Base-by-base conservation (phyloP, 2,329 filamentous ascomycete species). In the Ascochyta fabae region DNA sequence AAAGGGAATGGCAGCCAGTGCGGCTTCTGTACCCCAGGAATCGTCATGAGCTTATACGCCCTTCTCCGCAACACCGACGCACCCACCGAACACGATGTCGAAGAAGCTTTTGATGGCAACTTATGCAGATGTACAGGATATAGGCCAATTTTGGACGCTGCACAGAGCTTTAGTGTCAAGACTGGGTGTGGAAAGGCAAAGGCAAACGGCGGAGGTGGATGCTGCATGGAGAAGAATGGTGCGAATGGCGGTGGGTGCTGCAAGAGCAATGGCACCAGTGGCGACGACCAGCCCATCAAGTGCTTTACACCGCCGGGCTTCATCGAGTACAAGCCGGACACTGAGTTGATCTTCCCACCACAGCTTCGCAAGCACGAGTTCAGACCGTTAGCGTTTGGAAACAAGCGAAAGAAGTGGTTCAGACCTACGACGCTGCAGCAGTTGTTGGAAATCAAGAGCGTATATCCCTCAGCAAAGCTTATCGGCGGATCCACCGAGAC, bases 21-120 rank as follows among this genome's bases (percentile, higher is more conserved):
- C 74, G 88, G 93, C 1, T 99, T 99, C 78, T 99, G 95, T 71
- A 98, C 95, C 0, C 95, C 95, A 4, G 95, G 95, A 2, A 98
- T 99, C 68, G 93, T 98, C 60, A 98, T 98, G 87, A 97, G 93
- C 74, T 77, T 98, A 52, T 99, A 99, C 75, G 95, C 95, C 6
- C 82, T 98, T 40, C 81, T 99, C 29, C 85, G 95, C 56, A 98
- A 98, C 70, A 90, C 93, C 63, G 82, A 87, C 4, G 82, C 83
- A 19, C 93, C 94, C 0, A 88, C 86, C 3, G 86, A 94, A 68
- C 86, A 91, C 64, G 91, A 96, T 27, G 84, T 98, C 31, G 95
- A 99, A 76, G 95, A 98, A 78, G 93, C 94, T 0, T 98, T 98
- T 68, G 95, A 99, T 74, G 95, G 95, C 0, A 99, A 99, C 64